Base-by-base conservation (phyloP, 2,329 filamentous ascomycete species). In the Aspergillus ochraceus region DNA sequence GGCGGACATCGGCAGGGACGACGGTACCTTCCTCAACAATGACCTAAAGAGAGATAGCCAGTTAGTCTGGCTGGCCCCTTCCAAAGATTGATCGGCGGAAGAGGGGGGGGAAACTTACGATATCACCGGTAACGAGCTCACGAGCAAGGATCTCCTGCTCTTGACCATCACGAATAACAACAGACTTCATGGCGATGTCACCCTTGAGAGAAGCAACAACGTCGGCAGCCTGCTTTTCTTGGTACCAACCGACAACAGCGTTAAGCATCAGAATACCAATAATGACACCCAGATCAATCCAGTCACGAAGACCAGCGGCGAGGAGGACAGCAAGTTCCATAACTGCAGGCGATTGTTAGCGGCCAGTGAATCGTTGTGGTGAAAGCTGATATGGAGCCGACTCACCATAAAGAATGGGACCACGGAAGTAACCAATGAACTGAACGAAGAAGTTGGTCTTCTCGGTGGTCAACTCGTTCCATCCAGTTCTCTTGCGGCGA, bases 141-240 rank as follows among this genome's bases (percentile, higher is more conserved):
- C 89, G 85, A 60, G 73, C 89, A 68, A 89, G 84, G 75, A 91
- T 89, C 63, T 88, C 85, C 68, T 86, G 79, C 77, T 90, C 86
- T 62, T 80, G 78, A 62, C 89, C 88, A 72, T 90, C 83, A 71
- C 89, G 88, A 67, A 91, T 77, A 70, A 89, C 87, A 63, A 80
- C 81, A 52, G 87, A 85, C 78, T 86, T 88, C 86, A 91, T 89
- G 69, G 89, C 89, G 71, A 92, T 91, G 71, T 91, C 89, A 80
- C 89, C 89, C 81, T 91, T 91, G 63, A 91, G 80, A 64, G 81
- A 86, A 58, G 88, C 88, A 70, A 90, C 88, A 70, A 91, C 88
- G 77, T 91, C 89, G 66, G 88, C 89, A 69, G 89, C 89, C 78
- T 91, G 88, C 81, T 91, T 91, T 79, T 91, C 89, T 76, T 91